Percentiles rank a stretch among this genome's conserved stretches.
phyloP scores from a whole-genome alignment of 2,329 filamentous ascomycete genomes.

The Aspergillus transmontanensis region DNA sequence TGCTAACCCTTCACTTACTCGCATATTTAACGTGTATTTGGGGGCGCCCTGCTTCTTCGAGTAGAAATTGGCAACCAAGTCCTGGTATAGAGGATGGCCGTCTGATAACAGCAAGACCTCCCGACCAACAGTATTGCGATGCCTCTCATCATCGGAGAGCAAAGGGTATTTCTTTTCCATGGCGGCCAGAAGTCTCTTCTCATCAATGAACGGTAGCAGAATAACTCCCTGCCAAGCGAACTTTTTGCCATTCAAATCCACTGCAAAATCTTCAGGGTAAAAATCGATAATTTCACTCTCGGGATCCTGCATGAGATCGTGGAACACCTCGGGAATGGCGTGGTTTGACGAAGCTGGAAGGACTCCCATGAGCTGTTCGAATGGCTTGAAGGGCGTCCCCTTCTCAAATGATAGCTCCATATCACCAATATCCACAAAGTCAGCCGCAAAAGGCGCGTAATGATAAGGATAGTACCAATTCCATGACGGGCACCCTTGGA shows the following conservation, averaged over 20 bases:
- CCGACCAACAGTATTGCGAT: constrained; percentile 76
- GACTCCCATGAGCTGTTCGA: constrained; percentile 98
- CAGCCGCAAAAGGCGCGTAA: constrained; percentile 94
- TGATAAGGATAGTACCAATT: constrained; percentile 99
- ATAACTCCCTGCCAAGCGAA: constrained; percentile 97
- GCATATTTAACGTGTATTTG: constrained; percentile 73
- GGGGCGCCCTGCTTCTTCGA: constrained; percentile 76
- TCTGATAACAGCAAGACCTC: constrained; percentile 86
- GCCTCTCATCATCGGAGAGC: constrained; percentile 73
- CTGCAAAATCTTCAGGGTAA: constrained; percentile 89
- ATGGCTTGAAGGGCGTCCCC: constrained; percentile 83
- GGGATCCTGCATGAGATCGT: constrained; percentile 82
- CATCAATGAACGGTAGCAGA: constrained; percentile 93
- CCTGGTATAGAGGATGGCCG: constrained; percentile 80
- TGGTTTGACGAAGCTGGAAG: constrained; percentile 91
- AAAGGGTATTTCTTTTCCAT: constrained; percentile 82
- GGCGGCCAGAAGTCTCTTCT: constrained; percentile 77
- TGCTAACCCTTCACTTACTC: constrained; percentile 73
- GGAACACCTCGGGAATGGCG: constrained; percentile 84
- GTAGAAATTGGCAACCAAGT: constrained; percentile 83
- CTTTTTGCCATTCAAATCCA: constrained; percentile 97
- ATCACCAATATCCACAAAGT: constrained; percentile 81
- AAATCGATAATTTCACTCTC: constrained; percentile 96
- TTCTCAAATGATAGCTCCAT: constrained; percentile 81
- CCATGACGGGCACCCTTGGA: constrained; percentile 97